Conservation (phyloP, 495 filamentous ascomycete genomes). For the Neurospora discreta region DNA sequence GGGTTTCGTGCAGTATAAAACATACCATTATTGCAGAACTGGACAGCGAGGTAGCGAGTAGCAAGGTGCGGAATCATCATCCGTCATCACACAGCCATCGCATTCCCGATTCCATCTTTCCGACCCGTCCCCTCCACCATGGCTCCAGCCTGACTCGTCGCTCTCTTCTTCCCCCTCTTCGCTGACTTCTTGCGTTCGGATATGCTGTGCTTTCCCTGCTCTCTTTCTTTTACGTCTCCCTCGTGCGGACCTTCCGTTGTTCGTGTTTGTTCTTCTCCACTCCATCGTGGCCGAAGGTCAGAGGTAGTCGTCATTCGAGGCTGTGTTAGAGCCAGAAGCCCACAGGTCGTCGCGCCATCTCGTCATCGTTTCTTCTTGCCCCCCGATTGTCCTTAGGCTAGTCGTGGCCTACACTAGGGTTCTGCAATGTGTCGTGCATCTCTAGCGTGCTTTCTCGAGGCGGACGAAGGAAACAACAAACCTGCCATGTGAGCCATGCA, state of each 20-base stretch:
- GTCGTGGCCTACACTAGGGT: not conserved
- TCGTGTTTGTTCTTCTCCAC: not conserved
- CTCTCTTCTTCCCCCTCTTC: not conserved
- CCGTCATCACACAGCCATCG: not conserved
- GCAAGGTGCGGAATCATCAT: not conserved
- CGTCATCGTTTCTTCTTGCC: not conserved
- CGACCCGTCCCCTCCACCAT: not conserved
- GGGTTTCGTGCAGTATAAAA: slow-evolving; percentile 8
- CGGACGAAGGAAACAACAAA: not conserved
- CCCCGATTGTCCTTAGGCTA: not conserved
- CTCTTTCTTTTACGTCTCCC: not conserved
- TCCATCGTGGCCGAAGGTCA: not conserved
- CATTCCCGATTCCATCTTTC: not conserved
- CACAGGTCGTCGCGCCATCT: not conserved
- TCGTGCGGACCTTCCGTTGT: not conserved
- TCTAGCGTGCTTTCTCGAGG: not conserved
- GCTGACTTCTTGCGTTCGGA: not conserved
- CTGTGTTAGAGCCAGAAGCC: not conserved
- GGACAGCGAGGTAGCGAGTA: not conserved
- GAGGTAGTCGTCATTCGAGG: not conserved
- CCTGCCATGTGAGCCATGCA: not conserved
- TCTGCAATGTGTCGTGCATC: not conserved
- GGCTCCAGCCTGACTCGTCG: not conserved
- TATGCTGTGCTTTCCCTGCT: not conserved
- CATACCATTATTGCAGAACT: slow-evolving; percentile 8